These are phyloP conservation scores for Plectosphaerella sp. DNA, from an alignment of 2,329 filamentous ascomycete genomes.

Conservation along the genomic window DNA sequence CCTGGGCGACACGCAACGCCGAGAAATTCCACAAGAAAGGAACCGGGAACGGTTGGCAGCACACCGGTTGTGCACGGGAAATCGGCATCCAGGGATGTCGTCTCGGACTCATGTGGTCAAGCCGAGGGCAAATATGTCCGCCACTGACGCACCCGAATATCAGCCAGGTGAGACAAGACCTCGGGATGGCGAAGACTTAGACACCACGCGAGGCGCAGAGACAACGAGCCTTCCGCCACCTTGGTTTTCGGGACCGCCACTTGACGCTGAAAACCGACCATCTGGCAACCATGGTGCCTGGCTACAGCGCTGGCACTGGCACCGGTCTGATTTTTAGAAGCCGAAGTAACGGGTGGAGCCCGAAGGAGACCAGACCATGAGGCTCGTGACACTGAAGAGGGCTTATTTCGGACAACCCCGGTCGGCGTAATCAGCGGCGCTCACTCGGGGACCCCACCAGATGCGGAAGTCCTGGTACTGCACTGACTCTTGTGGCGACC, in stretches of 20 bases:
- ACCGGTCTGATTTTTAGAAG: no score
- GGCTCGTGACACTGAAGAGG: not conserved
- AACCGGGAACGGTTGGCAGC: no score
- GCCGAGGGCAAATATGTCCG: no score
- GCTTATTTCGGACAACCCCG: not conserved
- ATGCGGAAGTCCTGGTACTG: not conserved
- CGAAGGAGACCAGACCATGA: not conserved
- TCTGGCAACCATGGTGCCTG: not conserved
- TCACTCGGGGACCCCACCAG: conserved; percentile 7
- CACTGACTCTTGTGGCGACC: not conserved
- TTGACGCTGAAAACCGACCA: not conserved
- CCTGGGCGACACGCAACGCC: no score
- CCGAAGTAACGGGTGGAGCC: no score
- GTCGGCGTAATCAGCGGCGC: not conserved
- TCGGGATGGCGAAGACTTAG: not conserved
- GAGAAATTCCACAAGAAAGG: no score
- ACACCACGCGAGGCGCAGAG: conserved; percentile 1
- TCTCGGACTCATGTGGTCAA: not conserved
- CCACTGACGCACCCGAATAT: no score
- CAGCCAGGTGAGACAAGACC: no score
- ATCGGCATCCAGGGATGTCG: not conserved
- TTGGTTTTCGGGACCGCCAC: not conserved
- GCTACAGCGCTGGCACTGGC: no score
- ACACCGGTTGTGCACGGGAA: no score
- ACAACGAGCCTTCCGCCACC: conserved; percentile 1